Evolutionary conservation across 2,329 filamentous ascomycete genomes (phyloP).

Genomic region (Trichoderma brevicompactum): DNA sequence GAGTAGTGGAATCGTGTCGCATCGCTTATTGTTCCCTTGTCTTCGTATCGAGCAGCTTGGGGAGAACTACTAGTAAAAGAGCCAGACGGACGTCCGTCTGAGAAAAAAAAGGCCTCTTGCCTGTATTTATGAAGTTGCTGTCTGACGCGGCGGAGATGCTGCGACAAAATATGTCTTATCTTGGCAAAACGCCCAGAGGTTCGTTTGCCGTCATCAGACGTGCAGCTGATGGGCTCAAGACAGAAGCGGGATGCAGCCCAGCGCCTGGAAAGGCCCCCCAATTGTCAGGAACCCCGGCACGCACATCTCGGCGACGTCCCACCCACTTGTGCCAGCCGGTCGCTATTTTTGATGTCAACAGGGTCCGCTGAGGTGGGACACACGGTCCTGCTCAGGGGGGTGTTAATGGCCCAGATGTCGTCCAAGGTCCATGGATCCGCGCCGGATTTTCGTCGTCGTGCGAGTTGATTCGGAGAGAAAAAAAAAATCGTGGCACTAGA

Average conservation of each 20-base stretch:
- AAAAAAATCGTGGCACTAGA: conserved; percentile 18
- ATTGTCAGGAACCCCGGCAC: conserved; percentile 28
- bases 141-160: too few relatives aligned
- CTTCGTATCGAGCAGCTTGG: conserved; percentile 18
- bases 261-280: conserved; percentile 8
- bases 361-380: conserved; percentile 27
- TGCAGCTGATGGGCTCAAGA: too few relatives aligned
- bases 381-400: conserved; percentile 24
- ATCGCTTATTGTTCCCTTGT: conserved; percentile 22
- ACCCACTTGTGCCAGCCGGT: conserved; percentile 22
- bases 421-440: not conserved
- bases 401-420: conserved; percentile 11
- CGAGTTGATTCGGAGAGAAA: conserved; percentile 22
- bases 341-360: conserved; percentile 29
- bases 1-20: conserved; percentile 15
- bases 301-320: conserved; percentile 22
- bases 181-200: too few relatives aligned
- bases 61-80: not conserved
- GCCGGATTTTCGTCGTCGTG: conserved; percentile 4
- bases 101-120: too few relatives aligned
- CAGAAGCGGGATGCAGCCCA: not conserved
- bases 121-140: too few relatives aligned
- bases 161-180: too few relatives aligned
- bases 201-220: too few relatives aligned
- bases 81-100: too few relatives aligned